A percentile compares a stretch with the other conserved stretches of the same genome.
Conservation (phyloP, 1,139 yeast genomes). For the Nadsonia starkeyi-henricii region DNA sequence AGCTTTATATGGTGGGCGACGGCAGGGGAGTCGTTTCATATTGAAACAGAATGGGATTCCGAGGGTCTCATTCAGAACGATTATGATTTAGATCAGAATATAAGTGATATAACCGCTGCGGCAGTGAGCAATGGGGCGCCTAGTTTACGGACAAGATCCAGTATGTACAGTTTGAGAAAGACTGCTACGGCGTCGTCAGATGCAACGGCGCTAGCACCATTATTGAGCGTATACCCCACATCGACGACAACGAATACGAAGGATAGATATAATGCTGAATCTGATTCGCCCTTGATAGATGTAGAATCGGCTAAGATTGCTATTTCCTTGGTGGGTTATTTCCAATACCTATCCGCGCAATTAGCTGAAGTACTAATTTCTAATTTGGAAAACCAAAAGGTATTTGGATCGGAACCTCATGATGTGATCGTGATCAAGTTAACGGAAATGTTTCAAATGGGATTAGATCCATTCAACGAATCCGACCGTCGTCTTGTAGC, state of each 20-base stretch:
- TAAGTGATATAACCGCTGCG: background rate
- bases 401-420: conserved; percentile 8
- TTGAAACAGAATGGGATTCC: conserved; percentile 24
- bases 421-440: conserved; percentile 21
- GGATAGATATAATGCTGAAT: background rate
- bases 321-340: conserved; percentile 18
- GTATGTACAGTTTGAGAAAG: background rate
- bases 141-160: background rate
- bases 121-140: background rate
- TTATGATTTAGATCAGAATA: background rate
- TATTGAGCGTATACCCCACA: background rate
- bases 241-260: background rate
- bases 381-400: conserved; percentile 11
- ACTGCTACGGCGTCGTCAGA: background rate
- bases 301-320: conserved; percentile 2
- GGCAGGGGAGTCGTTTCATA: conserved; percentile 47
- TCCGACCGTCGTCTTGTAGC: conserved; percentile 45
- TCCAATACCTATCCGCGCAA: conserved; percentile 18
- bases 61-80: conserved; percentile 12
- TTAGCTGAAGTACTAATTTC: conserved; percentile 14
- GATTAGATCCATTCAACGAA: conserved; percentile 53
- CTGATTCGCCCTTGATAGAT: too few relatives aligned
- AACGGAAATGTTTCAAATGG: conserved; percentile 51
- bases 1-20: conserved; percentile 79
- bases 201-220: background rate